A percentile compares a stretch with the other conserved stretches of the same genome.
These are phyloP conservation scores for Trifolium repens DNA, from an alignment of 306 rosid genomes.

Conservation along the genomic window DNA sequence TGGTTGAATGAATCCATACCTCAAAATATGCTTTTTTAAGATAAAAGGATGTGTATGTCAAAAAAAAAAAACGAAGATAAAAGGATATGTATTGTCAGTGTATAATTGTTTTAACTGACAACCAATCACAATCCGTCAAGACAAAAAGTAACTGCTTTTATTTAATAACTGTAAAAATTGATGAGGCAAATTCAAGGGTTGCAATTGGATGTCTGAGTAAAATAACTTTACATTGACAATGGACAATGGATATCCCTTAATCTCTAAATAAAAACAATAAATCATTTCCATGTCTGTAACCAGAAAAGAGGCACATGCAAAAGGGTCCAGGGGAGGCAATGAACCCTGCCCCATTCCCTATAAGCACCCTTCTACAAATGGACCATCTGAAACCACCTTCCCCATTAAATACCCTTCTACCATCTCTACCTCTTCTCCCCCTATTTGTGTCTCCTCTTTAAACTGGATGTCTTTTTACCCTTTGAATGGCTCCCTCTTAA, in stretches of 20 bases:
- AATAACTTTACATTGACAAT: not conserved
- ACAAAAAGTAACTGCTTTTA: no score
- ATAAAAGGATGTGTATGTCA: no score
- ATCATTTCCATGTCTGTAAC: not conserved
- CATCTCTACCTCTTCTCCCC: constrained; percentile 15
- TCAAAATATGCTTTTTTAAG: not conserved
- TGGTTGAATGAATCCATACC: not conserved
- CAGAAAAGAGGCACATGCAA: constrained; percentile 24
- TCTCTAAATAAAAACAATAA: constrained; percentile 4
- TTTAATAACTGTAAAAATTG: no score
- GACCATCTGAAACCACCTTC: constrained; percentile 2
- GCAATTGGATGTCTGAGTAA: not conserved
- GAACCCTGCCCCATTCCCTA: not conserved
- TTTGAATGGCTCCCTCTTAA: not conserved
- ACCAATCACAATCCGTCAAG: no score
- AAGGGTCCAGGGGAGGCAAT: not conserved
- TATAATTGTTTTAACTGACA: no score
- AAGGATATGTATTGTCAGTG: no score
- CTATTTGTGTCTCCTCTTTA: not conserved
- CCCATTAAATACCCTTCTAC: constrained; percentile 15
- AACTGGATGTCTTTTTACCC: not conserved
- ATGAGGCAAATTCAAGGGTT: not conserved
- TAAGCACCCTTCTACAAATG: constrained; percentile 19
- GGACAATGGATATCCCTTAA: not conserved
- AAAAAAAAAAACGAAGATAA: no score